Evolutionary conservation across 306 rosid species (phyloP), one percentile per base, ranked within the genome.

Genomic region (Pterocarpus santalinus): DNA sequence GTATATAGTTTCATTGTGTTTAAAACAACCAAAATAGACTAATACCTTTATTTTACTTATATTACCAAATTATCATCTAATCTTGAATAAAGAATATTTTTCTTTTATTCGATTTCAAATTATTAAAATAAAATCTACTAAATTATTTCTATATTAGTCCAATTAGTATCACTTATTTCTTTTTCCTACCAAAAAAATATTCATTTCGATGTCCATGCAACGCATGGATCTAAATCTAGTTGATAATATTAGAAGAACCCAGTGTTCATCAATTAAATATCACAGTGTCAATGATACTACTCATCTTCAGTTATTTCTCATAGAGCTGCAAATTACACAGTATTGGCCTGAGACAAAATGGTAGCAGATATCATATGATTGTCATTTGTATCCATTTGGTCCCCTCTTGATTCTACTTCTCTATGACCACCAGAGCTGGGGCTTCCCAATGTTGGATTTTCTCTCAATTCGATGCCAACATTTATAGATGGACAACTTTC

Each of bases 371-470:
- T 41, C 57, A 52, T 57, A 35, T 69, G 61, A 52, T 41, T 39
- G 75, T 49, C 55, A 65, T 3, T 56, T 38, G 65, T 52, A 69
- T 36, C 56, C 17, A 46, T 61, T 49, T 60, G 66, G 6, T 65
- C 51, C 63, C 69, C 67, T 39, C 41, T 47, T 35, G 76, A 85
- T 81, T 83, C 84, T 58, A 73, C 34, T 58, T 68, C 65, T 36
- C 58, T 11, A n/a, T 69, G 63, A 60, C 55, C 11, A 56, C 3
- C 28, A 22, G 28, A 58, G 34, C 39, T 70, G 33, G 14, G 52
- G 51, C 43, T 53, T 73, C 76, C 78, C 49, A 68, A 17, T 56
- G 44, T 51, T 65, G 67, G 68, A 63, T 73, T 77, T 60, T 78
- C 82, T 72, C 76, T 73, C 30, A 43, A 66, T 34, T 82, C 84